Evolutionary conservation across 2,329 filamentous ascomycete genomes (phyloP).

Genomic region (Aureobasidium sp.): DNA sequence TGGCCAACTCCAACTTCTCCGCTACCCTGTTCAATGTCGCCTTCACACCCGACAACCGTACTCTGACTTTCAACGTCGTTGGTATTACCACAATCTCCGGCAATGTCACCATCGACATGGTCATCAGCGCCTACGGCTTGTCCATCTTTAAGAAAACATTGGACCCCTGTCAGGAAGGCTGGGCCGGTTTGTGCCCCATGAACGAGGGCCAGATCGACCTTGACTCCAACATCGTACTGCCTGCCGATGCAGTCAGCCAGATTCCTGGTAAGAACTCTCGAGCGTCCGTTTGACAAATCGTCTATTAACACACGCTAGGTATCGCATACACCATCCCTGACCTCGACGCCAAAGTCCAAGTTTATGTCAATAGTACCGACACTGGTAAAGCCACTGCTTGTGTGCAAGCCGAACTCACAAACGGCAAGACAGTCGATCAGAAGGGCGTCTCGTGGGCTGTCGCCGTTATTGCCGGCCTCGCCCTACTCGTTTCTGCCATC

Average conservation of each 20-base stretch:
- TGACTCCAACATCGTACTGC: constrained; percentile 60
- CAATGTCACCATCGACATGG: constrained; percentile 69
- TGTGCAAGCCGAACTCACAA: constrained; percentile 79
- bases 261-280: constrained; percentile 54
- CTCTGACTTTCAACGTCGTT: constrained; percentile 65
- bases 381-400: constrained; percentile 66
- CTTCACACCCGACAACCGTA: constrained; percentile 68
- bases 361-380: constrained; percentile 68
- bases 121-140: constrained; percentile 77
- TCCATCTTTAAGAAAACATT: constrained; percentile 59
- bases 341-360: constrained; percentile 75
- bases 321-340: constrained; percentile 89
- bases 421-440: constrained; percentile 86
- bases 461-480: constrained; percentile 78
- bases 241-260: constrained; percentile 48
- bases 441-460: constrained; percentile 83
- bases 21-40: constrained; percentile 82
- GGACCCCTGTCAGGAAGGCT: constrained; percentile 61
- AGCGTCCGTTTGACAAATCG: not conserved
- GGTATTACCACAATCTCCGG: constrained; percentile 79
- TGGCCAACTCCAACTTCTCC: constrained; percentile 75
- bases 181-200: constrained; percentile 84
- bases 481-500: constrained; percentile 75
- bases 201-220: constrained; percentile 73
- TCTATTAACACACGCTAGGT: constrained; percentile 26